Evolutionary conservation across 2,329 filamentous ascomycete genomes (phyloP).

Genomic region (Septoria petroselini): DNA sequence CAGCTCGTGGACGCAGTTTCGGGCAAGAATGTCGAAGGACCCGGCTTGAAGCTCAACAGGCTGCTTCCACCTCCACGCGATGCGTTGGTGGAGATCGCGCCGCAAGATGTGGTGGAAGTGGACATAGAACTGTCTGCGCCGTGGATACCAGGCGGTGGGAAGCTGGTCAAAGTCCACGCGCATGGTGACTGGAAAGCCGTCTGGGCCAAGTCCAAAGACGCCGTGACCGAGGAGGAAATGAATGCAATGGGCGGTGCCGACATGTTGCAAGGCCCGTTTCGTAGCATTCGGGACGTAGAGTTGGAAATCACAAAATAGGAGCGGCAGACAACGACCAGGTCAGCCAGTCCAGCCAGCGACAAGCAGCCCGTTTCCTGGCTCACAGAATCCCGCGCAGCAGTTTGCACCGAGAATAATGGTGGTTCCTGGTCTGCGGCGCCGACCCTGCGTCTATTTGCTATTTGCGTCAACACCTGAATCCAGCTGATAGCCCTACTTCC

Average conservation of each 20-base stretch:
- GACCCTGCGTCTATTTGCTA: too few relatives aligned
- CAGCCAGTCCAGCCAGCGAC: too few relatives aligned
- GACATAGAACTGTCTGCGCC: constrained; percentile 41
- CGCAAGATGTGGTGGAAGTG: constrained; percentile 36
- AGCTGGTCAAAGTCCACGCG: constrained; percentile 39
- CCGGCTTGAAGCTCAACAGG: constrained; percentile 39
- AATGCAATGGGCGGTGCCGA: constrained; percentile 19
- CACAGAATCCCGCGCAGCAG: too few relatives aligned
- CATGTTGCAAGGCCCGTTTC: constrained; percentile 14
- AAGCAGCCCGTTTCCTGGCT: too few relatives aligned
- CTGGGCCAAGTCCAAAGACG: constrained; percentile 31
- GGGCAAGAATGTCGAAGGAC: constrained; percentile 33
- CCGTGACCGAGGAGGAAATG: constrained; percentile 25
- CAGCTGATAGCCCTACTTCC: too few relatives aligned
- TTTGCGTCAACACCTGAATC: too few relatives aligned
- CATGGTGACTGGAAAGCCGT: constrained; percentile 39
- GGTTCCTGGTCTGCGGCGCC: too few relatives aligned
- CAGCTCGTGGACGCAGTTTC: constrained; percentile 33
- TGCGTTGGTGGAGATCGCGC: constrained; percentile 38
- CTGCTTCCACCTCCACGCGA: constrained; percentile 40
- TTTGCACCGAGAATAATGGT: too few relatives aligned
- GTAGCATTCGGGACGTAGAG: constrained; percentile 16
- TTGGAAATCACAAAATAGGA: constrained; percentile 11
- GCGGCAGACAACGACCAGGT: not conserved
- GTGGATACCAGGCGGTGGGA: constrained; percentile 40